phyloP scores from a whole-genome alignment of 1,284 basidiomycete species.

The Puccinia sorghi region DNA sequence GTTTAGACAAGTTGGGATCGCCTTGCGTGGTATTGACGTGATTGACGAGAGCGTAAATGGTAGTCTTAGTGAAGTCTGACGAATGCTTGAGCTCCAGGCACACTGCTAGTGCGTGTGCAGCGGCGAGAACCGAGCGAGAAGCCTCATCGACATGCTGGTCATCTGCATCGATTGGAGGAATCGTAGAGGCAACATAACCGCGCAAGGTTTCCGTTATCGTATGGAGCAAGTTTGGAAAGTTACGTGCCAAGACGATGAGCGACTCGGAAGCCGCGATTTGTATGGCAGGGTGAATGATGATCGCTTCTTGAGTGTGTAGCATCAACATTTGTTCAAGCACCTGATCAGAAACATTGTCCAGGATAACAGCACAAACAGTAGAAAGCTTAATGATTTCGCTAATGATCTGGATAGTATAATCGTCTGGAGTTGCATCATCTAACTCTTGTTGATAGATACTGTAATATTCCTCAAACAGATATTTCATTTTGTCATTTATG shows the following conservation, averaged over 20 bases:
- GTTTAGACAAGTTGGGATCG: slow-evolving; percentile 15
- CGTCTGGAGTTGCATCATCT: slow-evolving; percentile 5
- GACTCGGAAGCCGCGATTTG: slow-evolving; percentile 41
- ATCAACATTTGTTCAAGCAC: slow-evolving; percentile 32
- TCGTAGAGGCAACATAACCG: slow-evolving; percentile 28
- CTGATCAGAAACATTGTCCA: slow-evolving; percentile 27
- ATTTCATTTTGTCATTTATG: slow-evolving; percentile 10
- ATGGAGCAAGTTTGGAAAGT: slow-evolving; percentile 36
- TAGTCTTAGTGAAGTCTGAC: slow-evolving; percentile 25
- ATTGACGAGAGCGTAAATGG: slow-evolving; percentile 42
- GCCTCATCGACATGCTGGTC: neutral
- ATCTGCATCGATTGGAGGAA: slow-evolving; percentile 24
- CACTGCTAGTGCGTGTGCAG: slow-evolving; percentile 39
- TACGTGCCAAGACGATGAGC: slow-evolving; percentile 39
- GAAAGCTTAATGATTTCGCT: slow-evolving; percentile 46
- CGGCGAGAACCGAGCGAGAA: slow-evolving; percentile 19
- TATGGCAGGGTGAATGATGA: slow-evolving; percentile 33
- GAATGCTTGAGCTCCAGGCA: slow-evolving; percentile 43
- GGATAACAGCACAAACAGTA: slow-evolving; percentile 19
- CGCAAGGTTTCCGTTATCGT: slow-evolving; percentile 31
- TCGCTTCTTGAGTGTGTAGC: slow-evolving; percentile 36
- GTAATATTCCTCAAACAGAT: slow-evolving; percentile 43
- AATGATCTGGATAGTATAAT: slow-evolving; percentile 34
- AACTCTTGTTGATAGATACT: slow-evolving; percentile 23
- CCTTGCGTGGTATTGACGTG: slow-evolving; percentile 28